Evolutionary conservation across 2,329 filamentous ascomycete species (phyloP), one percentile per base, ranked within the genome.

Genomic region (Neonectria faginata): DNA sequence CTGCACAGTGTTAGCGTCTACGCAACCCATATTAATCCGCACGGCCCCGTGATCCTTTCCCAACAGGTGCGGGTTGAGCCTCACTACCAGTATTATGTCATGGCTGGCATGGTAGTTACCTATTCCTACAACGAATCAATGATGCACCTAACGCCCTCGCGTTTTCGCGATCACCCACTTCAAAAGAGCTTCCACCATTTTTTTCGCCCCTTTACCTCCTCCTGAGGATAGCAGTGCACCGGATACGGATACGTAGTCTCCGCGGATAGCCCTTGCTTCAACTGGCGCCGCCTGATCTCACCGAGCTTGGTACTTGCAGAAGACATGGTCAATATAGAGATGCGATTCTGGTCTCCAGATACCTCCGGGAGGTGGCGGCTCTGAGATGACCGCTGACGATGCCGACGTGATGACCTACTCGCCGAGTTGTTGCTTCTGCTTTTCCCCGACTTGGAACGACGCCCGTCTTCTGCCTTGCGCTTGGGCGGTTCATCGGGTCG

Each of bases 231-330:
- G 14, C 58, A 51, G 51, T 67, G 64, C 18, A 70, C 45, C n/a
- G 71, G 73, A 56, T 74, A 74, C n/a, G 71, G 73, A 56, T 74
- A 74, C 42, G 69, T 63, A 14, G 61, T 62, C 48, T 33, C 67
- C 5, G 50, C 47, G 18, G 42, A 42, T 22, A 58, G 52, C 20
- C 63, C 57, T 48, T 65, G 65, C 31, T 55, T 65, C n/a, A 58
- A 67, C 3, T 57, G 65, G n/a, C 73, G 74, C 18, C 64, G 68
- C 51, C 68, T 69, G 48, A 83, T 78, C 66, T 83, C 81, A n/a
- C 81, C 81, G 4, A 84, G 68, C 61, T 83, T 83, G 12, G 81
- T 84, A 64, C 81, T 83, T 57, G 78, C 79, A 2, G 82, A 82
- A 5, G 79, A 78, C 50, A 78, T 79, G 3, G 81, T 81, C 59